A percentile compares a stretch with the other conserved stretches of the same genome.
Evolutionary conservation across 177 flowering plant genomes (phyloP).

Genomic region (Tripterygium wilfordii): DNA sequence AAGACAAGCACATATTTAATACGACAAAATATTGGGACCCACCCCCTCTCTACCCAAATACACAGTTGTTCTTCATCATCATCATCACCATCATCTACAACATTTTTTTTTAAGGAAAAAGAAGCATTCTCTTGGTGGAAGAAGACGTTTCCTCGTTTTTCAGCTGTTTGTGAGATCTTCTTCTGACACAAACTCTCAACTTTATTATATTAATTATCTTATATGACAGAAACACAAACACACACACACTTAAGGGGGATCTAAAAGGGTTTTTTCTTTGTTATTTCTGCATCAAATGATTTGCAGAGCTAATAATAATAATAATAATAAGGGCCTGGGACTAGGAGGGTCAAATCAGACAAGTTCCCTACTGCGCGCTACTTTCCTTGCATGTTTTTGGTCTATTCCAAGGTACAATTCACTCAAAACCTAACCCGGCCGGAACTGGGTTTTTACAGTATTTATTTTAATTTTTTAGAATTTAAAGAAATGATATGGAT

Average conservation of each 20-base stretch:
- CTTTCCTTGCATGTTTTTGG: too few species aligned
- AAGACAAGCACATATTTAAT: too few species aligned
- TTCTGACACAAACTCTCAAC: constrained; percentile 34
- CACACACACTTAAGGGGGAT: too few species aligned
- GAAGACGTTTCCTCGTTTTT: constrained; percentile 92
- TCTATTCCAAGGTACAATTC: constrained; percentile 48
- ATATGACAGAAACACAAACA: too few species aligned
- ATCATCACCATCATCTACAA: neutral
- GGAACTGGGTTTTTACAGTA: too few species aligned
- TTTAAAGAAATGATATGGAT: constrained; percentile 16
- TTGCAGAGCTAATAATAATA: too few species aligned
- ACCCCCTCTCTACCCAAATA: too few species aligned
- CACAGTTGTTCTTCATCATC: neutral
- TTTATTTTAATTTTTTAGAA: too few species aligned
- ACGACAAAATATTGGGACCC: too few species aligned
- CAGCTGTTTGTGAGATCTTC: constrained; percentile 46
- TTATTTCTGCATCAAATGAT: constrained; percentile 45
- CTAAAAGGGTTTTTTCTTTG: neutral
- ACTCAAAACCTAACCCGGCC: constrained; percentile 8
- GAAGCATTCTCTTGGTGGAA: constrained; percentile 25
- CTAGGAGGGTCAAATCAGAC: constrained; percentile 56
- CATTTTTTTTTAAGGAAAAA: constrained; percentile 5
- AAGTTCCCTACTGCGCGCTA: constrained; percentile 32
- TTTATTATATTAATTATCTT: neutral
- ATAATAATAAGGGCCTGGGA: too few species aligned